Percentiles rank a stretch among this genome's conserved stretches.
These are phyloP conservation scores for Metschnikowia lunata DNA, from an alignment of 805 yeast species.

Conservation along the genomic window DNA sequence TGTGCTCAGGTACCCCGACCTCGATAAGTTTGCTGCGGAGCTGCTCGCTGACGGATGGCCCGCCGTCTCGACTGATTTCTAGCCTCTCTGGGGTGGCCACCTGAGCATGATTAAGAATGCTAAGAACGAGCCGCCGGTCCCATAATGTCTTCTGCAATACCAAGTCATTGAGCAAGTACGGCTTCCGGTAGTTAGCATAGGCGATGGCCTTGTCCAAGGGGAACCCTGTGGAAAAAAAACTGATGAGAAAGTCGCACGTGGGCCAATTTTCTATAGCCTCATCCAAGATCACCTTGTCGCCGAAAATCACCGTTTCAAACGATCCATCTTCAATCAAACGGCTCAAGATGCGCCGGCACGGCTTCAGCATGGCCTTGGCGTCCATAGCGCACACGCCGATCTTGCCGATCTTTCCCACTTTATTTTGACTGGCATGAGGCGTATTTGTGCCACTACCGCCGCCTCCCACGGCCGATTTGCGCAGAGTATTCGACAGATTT, in stretches of 20 bases:
- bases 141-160: slow-evolving; percentile 91
- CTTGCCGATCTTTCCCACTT: slow-evolving; percentile 72
- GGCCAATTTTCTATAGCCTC: slow-evolving; percentile 98
- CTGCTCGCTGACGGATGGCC: slow-evolving; percentile 71
- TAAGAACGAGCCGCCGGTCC: slow-evolving; percentile 90
- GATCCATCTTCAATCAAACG: slow-evolving; percentile 88
- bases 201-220: slow-evolving; percentile 94
- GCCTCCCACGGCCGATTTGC: slow-evolving; percentile 13
- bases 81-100: slow-evolving; percentile 89
- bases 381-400: slow-evolving; percentile 99
- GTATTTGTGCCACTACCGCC: not conserved
- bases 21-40: slow-evolving; percentile 46
- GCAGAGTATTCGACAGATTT: slow-evolving; percentile 31
- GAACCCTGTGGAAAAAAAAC: slow-evolving; percentile 93
- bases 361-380: slow-evolving; percentile 90
- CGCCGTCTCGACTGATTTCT: slow-evolving; percentile 94
- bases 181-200: slow-evolving; percentile 84
- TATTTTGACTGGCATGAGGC: not conserved
- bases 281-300: slow-evolving; percentile 93
- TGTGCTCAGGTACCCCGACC: slow-evolving; percentile 33
- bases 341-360: slow-evolving; percentile 86
- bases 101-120: slow-evolving; percentile 69
- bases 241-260: slow-evolving; percentile 89
- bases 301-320: slow-evolving; percentile 93
- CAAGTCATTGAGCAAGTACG: slow-evolving; percentile 83